Conservation (phyloP, 2,329 filamentous ascomycete genomes). For the Ustulina deusta region DNA sequence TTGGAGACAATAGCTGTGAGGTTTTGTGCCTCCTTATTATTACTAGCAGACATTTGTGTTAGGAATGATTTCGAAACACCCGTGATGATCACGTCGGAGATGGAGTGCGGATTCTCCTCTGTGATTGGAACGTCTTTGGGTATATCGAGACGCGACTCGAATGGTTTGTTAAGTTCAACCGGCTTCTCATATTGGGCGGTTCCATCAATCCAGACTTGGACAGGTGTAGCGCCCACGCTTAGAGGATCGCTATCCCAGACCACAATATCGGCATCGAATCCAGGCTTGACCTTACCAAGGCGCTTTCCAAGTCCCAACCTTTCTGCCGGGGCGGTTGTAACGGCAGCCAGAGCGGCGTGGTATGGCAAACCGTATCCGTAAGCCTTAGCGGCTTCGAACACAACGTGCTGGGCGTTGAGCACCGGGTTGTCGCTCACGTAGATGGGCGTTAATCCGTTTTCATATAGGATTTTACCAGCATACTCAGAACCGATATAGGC, state of each 20-base stretch:
- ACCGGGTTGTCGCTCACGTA: slow-evolving; percentile 80
- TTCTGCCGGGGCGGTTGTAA: slow-evolving; percentile 70
- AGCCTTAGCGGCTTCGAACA: slow-evolving; percentile 72
- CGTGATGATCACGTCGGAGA: slow-evolving; percentile 64
- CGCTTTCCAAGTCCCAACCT: slow-evolving; percentile 68
- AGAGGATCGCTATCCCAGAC: slow-evolving; percentile 74
- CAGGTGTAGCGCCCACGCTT: slow-evolving; percentile 68
- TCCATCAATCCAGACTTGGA: slow-evolving; percentile 74
- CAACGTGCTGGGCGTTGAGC: slow-evolving; percentile 75
- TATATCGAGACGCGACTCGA: slow-evolving; percentile 54
- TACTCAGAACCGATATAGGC: slow-evolving; percentile 73
- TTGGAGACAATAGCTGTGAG: slow-evolving; percentile 64
- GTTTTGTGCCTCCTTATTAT: slow-evolving; percentile 42
- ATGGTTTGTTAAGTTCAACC: slow-evolving; percentile 65
- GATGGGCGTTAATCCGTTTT: slow-evolving; percentile 72
- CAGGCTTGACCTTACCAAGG: slow-evolving; percentile 70
- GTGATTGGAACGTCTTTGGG: slow-evolving; percentile 55
- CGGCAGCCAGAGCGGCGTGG: slow-evolving; percentile 68
- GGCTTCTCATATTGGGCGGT: slow-evolving; percentile 67
- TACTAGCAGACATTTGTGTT: slow-evolving; percentile 37
- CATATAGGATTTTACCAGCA: slow-evolving; percentile 74
- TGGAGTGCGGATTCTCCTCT: slow-evolving; percentile 55
- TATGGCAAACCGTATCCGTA: slow-evolving; percentile 72
- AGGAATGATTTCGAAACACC: slow-evolving; percentile 67
- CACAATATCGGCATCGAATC: slow-evolving; percentile 71